Evolutionary conservation across 1,284 basidiomycete genomes (phyloP).

Genomic region (Heliocybe sulcata): DNA sequence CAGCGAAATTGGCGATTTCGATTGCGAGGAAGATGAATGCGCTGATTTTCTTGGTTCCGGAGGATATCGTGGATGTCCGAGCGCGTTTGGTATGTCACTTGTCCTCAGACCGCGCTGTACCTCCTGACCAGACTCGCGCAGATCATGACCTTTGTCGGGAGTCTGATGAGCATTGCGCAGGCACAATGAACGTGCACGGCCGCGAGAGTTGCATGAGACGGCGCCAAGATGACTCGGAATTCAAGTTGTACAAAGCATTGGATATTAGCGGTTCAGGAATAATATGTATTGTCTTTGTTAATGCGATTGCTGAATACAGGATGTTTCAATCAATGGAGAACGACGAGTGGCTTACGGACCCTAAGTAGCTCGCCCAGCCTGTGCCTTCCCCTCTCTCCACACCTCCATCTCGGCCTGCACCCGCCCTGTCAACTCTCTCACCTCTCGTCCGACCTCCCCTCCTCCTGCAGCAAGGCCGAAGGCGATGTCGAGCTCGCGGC

Average conservation of each 20-base stretch:
- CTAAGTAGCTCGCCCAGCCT: too few relatives aligned
- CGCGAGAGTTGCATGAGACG: too few relatives aligned
- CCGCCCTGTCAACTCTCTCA: conserved; percentile 45
- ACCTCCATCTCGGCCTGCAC: conserved; percentile 64
- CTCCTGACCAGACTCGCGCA: conserved; percentile 7
- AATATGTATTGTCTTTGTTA: too few relatives aligned
- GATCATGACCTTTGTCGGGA: conserved; percentile 49
- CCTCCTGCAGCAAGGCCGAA: conserved; percentile 63
- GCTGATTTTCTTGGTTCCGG: conserved; percentile 95
- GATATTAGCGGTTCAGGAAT: too few relatives aligned
- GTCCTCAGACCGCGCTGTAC: neutral
- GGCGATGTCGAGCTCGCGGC: conserved; percentile 49
- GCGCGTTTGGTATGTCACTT: conserved; percentile 62
- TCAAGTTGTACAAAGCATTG: neutral
- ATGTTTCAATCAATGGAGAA: too few relatives aligned
- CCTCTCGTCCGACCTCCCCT: conserved; percentile 50
- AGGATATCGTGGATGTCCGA: conserved; percentile 89
- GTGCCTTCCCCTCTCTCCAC: conserved; percentile 47
- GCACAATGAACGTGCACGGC: conserved; percentile 6
- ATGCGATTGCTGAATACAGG: too few relatives aligned
- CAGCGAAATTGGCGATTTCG: conserved; percentile 94
- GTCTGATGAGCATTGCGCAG: conserved; percentile 27
- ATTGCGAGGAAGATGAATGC: conserved; percentile 98
- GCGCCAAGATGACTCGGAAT: too few relatives aligned
- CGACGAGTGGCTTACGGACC: too few relatives aligned